Base-by-base conservation (phyloP, 2,329 filamentous ascomycete genomes). In the Pseudogymnoascus sp. region DNA sequence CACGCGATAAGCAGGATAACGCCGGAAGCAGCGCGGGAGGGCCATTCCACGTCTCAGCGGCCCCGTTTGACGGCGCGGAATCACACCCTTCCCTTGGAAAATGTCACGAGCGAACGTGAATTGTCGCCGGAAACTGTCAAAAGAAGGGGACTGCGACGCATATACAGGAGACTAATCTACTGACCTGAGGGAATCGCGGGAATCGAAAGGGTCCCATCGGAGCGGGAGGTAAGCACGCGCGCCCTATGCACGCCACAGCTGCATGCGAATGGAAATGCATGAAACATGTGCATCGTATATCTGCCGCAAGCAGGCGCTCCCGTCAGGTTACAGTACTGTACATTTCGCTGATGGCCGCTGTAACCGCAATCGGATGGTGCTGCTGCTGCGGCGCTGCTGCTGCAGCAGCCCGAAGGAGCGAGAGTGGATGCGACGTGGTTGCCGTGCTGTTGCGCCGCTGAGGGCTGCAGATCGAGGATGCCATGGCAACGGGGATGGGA, bases 241-340 rank as follows among this genome's bases (percentile, higher is more conserved):
- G 26, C 26, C 29, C 50, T 33, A 56, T 56, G 50, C 50, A 56
- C 29, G 50, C 50, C 50, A 56, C 29, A 21, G 50, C 50, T 56
- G 50, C 50, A 56, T 56, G 50, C 50, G 50, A 56, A 56, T 4
- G 50, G n/a, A 56, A 56, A 56, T 56, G 50, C 50, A 56, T 56
- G 50, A 56, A 56, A 56, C 50, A 56, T 56, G 50, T 35, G 29
- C 50, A 56, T 56, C 50, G 50, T 56, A 56, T 56, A 56, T 56
- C 50, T 56, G 50, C 50, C 50, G 29, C 50, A 33, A 56, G 29
- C 50, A 56, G 50, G 50, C 50, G 46, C 7, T n/a, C n/a, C 19
- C 10, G 50, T 3, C 29, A 19, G 29, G 29, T 56, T 56, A 56
- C 50, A 56, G n/a, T n/a, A n/a, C n/a, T n/a, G n/a, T n/a, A n/a